These are phyloP conservation scores for Trichoderma erinaceum DNA, from an alignment of 495 filamentous ascomycete genomes.

Conservation along the genomic window DNA sequence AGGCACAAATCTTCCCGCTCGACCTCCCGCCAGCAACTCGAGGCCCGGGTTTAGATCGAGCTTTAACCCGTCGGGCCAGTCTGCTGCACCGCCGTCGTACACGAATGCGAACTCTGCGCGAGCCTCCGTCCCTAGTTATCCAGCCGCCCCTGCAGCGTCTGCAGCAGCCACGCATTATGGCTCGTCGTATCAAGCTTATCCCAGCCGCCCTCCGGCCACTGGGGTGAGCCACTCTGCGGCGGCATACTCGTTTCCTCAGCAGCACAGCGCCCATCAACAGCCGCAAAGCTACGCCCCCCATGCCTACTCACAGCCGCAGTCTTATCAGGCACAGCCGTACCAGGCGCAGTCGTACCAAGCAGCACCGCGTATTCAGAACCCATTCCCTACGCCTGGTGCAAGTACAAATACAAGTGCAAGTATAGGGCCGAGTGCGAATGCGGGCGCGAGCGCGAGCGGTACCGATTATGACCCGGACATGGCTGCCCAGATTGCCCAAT, in stretches of 20 bases:
- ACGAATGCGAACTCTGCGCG: constrained; percentile 23
- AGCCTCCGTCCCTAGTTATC: constrained; percentile 25
- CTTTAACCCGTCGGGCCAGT: constrained; percentile 39
- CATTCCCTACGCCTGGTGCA: constrained; percentile 63
- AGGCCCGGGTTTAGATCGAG: constrained; percentile 54
- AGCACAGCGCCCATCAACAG: constrained; percentile 42
- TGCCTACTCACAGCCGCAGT: constrained; percentile 25
- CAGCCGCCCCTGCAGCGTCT: constrained; percentile 25
- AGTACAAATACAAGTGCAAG: constrained; percentile 38
- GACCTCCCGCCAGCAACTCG: constrained; percentile 61
- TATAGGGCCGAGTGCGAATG: constrained; percentile 14
- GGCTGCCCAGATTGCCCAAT: constrained; percentile 90
- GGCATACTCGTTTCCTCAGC: constrained; percentile 36
- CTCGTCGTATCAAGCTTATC: constrained; percentile 30
- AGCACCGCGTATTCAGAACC: constrained; percentile 76
- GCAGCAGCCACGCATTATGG: constrained; percentile 25
- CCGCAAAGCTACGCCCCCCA: constrained; percentile 43
- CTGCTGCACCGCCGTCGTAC: constrained; percentile 28
- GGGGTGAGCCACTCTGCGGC: constrained; percentile 27
- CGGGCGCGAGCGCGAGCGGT: constrained; percentile 19
- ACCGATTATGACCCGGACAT: constrained; percentile 68
- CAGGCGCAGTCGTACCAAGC: constrained; percentile 38
- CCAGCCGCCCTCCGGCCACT: constrained; percentile 26
- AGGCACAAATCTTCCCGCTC: constrained; percentile 77
- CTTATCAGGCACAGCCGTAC: constrained; percentile 24